A percentile compares a stretch with the other conserved stretches of the same genome.
phyloP scores from a whole-genome alignment of 2,329 filamentous ascomycete species.

The Aspergillus latus region DNA sequence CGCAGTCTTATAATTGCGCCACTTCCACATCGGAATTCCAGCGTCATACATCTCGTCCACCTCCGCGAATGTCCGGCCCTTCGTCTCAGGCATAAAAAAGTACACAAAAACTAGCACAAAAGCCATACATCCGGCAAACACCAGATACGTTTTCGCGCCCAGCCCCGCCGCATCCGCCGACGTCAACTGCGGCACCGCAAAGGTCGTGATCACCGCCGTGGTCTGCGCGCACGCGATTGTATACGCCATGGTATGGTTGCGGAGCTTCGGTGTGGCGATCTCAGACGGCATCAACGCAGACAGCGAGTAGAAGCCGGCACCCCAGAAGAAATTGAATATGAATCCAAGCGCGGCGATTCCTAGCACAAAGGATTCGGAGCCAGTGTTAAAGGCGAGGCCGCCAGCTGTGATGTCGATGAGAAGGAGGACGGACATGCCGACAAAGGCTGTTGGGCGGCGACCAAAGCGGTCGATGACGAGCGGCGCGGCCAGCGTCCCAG shows the following conservation, averaged over 20 bases:
- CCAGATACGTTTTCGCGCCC: conserved; percentile 35
- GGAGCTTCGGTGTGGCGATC: conserved; percentile 39
- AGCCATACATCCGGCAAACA: conserved; percentile 36
- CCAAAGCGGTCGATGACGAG: conserved; percentile 37
- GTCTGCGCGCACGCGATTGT: conserved; percentile 37
- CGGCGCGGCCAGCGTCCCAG: conserved; percentile 38
- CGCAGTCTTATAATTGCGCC: conserved; percentile 31
- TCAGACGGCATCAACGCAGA: conserved; percentile 37
- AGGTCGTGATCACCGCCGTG: conserved; percentile 42
- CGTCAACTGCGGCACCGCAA: conserved; percentile 39
- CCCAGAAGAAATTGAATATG: conserved; percentile 42
- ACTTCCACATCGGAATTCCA: conserved; percentile 33
- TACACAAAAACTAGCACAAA: conserved; percentile 30
- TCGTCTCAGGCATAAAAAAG: conserved; percentile 33
- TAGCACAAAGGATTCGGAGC: conserved; percentile 24
- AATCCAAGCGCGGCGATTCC: conserved; percentile 36
- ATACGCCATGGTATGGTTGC: conserved; percentile 40
- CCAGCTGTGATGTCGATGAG: conserved; percentile 36
- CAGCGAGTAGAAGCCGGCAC: conserved; percentile 38
- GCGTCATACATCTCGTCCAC: conserved; percentile 38
- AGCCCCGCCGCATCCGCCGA: conserved; percentile 34
- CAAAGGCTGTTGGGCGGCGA: conserved; percentile 37
- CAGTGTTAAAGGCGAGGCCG: conserved; percentile 32
- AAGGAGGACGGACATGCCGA: conserved; percentile 36
- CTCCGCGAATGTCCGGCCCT: conserved; percentile 32